Evolutionary conservation across 225 moss, liverwort and hornwort genomes (phyloP).

Genomic region (Sphagnum contortum): DNA sequence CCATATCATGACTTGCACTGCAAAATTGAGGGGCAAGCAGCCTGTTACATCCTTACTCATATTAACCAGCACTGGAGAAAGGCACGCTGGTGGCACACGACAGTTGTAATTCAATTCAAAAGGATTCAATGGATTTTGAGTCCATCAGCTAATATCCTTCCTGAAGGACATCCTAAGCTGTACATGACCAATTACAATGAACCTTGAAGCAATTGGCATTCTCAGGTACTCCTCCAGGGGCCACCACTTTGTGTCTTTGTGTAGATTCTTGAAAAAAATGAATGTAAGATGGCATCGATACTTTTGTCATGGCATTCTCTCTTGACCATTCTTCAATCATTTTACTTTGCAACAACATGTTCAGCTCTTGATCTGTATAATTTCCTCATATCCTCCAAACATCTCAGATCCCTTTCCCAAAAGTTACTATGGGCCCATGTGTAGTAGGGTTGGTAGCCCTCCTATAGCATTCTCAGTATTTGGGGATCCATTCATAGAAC

Average conservation of each 20-base stretch:
- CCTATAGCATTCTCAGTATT: constrained; percentile 93
- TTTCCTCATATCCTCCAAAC: background rate
- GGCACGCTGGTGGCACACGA: constrained; percentile 51
- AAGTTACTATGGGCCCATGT: constrained; percentile 35
- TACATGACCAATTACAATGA: constrained; percentile 61
- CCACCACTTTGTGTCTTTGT: background rate
- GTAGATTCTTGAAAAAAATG: too few relatives aligned
- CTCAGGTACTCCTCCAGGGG: constrained; percentile 34
- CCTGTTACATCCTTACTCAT: constrained; percentile 64
- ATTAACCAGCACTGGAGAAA: constrained; percentile 87
- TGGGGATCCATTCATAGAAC: constrained; percentile 86
- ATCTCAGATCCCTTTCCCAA: background rate
- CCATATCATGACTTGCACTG: constrained; percentile 95
- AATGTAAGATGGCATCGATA: too few relatives aligned
- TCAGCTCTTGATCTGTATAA: background rate
- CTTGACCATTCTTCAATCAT: too few relatives aligned
- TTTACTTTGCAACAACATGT: too few relatives aligned
- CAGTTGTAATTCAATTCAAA: constrained; percentile 55
- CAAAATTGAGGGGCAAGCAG: constrained; percentile 82
- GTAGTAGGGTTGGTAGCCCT: constrained; percentile 62
- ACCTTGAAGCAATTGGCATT: constrained; percentile 53
- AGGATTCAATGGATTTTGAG: constrained; percentile 67
- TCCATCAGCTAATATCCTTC: constrained; percentile 26
- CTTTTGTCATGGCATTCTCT: too few relatives aligned
- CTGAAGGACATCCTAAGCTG: constrained; percentile 53